A percentile compares a stretch with the other conserved stretches of the same genome.
Conservation (phyloP, 2,329 filamentous ascomycete species). For the Ascochyta koolunga region DNA sequence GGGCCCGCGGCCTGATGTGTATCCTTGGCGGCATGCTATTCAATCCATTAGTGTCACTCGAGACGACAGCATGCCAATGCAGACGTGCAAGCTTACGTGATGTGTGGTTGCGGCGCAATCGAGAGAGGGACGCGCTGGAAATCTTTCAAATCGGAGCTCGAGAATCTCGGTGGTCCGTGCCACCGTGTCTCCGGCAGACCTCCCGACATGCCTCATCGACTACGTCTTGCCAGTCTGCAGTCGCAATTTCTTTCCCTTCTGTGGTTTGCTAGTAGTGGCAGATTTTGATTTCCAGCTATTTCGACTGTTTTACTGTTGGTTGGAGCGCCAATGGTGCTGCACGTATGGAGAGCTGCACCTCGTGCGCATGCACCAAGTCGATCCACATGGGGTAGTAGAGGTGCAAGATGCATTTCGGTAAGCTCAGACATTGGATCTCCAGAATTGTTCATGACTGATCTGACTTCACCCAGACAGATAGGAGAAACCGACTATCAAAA, state of each 20-base stretch:
- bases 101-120: conserved; percentile 34
- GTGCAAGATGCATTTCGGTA: conserved; percentile 49
- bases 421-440: not conserved
- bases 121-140: conserved; percentile 27
- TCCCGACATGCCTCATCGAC: conserved; percentile 15
- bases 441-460: not conserved
- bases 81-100: conserved; percentile 29
- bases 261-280: not conserved
- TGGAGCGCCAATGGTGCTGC: conserved; percentile 35
- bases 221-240: not conserved
- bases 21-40: conserved; percentile 48
- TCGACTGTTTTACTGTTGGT: not conserved
- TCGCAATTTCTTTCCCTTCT: not conserved
- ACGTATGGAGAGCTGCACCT: conserved; percentile 29
- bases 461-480: conserved; percentile 55
- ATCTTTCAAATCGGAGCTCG: conserved; percentile 33
- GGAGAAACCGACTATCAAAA: conserved; percentile 68
- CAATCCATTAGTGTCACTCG: conserved; percentile 3
- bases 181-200: conserved; percentile 13
- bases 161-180: conserved; percentile 35
- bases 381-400: conserved; percentile 5
- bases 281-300: not conserved
- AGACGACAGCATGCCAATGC: not conserved
- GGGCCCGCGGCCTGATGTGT: conserved; percentile 41
- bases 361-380: conserved; percentile 12